Percentiles rank a stretch among this genome's conserved stretches.
phyloP scores from a whole-genome alignment of 371 early-diverging fungal genomes.

The Capniomyces stellatus region DNA sequence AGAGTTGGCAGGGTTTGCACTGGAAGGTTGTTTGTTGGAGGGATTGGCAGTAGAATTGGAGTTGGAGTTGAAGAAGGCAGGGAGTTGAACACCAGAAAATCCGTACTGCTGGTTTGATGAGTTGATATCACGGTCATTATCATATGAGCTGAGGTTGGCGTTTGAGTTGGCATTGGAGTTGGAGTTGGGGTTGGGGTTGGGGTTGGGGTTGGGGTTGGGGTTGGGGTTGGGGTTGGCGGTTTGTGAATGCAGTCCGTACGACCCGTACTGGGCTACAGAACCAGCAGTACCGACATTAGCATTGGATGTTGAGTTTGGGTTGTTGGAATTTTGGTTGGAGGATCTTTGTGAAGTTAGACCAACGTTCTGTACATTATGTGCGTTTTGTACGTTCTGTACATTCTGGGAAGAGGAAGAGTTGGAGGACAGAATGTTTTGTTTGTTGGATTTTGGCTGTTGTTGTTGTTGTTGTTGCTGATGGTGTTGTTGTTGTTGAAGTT shows the following conservation, averaged over 20 bases:
- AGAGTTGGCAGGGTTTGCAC: too few species aligned
- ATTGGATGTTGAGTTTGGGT: constrained; percentile 3
- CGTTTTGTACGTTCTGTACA: too few species aligned
- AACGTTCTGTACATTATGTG: too few species aligned
- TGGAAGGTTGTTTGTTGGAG: too few species aligned
- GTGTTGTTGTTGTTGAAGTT: constrained; percentile 11
- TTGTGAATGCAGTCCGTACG: neutral
- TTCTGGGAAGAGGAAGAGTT: too few species aligned
- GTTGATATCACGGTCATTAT: too few species aligned
- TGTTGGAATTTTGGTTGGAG: constrained; percentile 1
- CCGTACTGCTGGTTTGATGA: too few species aligned
- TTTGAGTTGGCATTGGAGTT: neutral
- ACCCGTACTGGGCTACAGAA: neutral
- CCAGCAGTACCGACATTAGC: neutral
- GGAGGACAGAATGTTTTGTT: constrained; percentile 1
- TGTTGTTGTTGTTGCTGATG: constrained; percentile 9
- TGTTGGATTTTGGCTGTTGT: constrained; percentile 1
- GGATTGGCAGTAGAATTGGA: neutral
- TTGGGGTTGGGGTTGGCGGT: neutral
- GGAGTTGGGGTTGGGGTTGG: neutral
- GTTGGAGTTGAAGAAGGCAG: constrained; percentile 2
- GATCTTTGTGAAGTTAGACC: too few species aligned
- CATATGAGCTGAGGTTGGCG: too few species aligned
- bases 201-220: neutral
- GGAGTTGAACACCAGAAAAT: too few species aligned